Conservation (phyloP, 345 rosid species). For the Aethionema arabicum region DNA sequence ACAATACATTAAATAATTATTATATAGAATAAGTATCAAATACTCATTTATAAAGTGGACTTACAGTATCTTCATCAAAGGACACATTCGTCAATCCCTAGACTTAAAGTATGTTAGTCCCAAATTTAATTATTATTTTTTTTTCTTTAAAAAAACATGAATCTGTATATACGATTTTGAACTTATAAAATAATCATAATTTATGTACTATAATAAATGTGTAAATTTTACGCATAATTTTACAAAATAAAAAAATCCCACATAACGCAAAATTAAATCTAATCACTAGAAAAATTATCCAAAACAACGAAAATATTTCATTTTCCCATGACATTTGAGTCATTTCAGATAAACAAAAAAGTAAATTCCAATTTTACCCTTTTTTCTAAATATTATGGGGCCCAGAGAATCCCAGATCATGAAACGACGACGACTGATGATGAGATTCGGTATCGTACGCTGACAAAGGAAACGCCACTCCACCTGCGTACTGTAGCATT, state of each 20-base stretch:
- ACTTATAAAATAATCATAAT: too few relatives aligned
- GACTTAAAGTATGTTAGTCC: constrained; percentile 5
- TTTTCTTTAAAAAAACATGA: neutral
- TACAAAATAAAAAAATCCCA: too few relatives aligned
- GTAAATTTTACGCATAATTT: neutral
- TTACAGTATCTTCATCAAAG: constrained; percentile 44
- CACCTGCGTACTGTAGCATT: constrained; percentile 49
- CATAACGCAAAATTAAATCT: neutral
- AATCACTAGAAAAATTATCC: constrained; percentile 19
- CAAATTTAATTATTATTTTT: constrained; percentile 18
- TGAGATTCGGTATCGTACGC: constrained; percentile 44
- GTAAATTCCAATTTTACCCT: constrained; percentile 28
- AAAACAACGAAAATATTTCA: constrained; percentile 9
- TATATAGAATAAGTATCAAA: too few relatives aligned
- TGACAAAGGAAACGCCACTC: constrained; percentile 48
- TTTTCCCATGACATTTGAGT: constrained; percentile 16
- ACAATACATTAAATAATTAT: too few relatives aligned
- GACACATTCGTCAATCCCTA: constrained; percentile 36
- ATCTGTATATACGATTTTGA: neutral
- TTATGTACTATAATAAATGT: neutral
- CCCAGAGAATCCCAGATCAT: constrained; percentile 51
- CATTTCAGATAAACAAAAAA: constrained; percentile 24
- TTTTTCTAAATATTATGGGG: constrained; percentile 26
- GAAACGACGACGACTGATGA: constrained; percentile 34
- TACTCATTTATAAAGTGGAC: too few relatives aligned